phyloP scores from a whole-genome alignment of 2,329 filamentous ascomycete genomes.

The Aspergillus cejpii region DNA sequence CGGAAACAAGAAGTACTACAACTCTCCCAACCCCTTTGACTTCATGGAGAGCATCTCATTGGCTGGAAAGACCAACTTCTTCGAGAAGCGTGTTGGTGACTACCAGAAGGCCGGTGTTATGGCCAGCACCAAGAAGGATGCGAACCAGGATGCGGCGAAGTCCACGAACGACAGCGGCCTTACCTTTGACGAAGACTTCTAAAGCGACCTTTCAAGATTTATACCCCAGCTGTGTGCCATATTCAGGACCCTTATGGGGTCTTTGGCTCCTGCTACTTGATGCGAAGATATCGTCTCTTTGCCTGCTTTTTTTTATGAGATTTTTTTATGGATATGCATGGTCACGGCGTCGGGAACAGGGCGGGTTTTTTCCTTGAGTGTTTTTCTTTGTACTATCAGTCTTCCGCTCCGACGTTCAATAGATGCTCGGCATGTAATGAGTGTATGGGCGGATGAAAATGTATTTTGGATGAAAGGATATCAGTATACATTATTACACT shows the following conservation, averaged over 20 bases:
- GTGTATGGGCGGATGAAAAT: conserved; percentile 12
- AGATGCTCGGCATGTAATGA: conserved; percentile 5
- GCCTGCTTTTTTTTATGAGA: conserved; percentile 18
- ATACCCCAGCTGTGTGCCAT: conserved; percentile 17
- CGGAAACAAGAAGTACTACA: conserved; percentile 91
- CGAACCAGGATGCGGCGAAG: conserved; percentile 44
- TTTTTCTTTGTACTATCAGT: conserved; percentile 2
- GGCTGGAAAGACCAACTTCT: conserved; percentile 99
- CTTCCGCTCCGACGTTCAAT: conserved; percentile 6
- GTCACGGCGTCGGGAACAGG: conserved; percentile 27
- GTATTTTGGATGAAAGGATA: conserved; percentile 18
- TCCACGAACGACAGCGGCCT: conserved; percentile 60
- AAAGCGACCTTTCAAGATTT: conserved; percentile 38
- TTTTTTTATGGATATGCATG: conserved; percentile 30
- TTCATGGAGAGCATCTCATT: conserved; percentile 99
- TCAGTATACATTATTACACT: conserved; percentile 19
- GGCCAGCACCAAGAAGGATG: conserved; percentile 74
- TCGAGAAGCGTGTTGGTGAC: conserved; percentile 98
- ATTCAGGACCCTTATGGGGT: conserved; percentile 1
- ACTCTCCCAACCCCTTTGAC: conserved; percentile 92
- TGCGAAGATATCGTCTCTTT: conserved; percentile 22
- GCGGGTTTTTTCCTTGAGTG: conserved; percentile 13
- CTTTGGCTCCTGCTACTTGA: conserved; percentile 15
- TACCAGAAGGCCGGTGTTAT: conserved; percentile 99
- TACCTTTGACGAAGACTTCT: conserved; percentile 95